Percentiles rank a stretch among this genome's conserved stretches.
phyloP scores from a whole-genome alignment of 2,329 filamentous ascomycete species.

The Sporothrix inflata region DNA sequence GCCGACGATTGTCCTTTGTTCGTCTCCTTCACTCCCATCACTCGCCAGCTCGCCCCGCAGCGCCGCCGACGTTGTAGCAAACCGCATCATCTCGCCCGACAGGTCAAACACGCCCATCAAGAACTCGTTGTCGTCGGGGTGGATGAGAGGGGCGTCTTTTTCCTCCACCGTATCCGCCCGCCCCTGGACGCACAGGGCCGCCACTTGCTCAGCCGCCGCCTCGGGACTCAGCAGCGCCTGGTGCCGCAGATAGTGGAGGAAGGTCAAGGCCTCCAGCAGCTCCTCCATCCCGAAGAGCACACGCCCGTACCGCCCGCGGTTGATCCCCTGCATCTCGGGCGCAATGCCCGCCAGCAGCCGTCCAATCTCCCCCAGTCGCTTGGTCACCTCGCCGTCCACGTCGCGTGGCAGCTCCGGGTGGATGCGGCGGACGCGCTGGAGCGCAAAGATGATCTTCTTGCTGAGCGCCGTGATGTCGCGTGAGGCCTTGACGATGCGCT shows the following conservation, averaged over 20 bases:
- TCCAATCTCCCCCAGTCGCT: constrained; percentile 71
- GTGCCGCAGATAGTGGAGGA: constrained; percentile 81
- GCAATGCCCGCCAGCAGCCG: constrained; percentile 69
- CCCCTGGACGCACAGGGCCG: constrained; percentile 40
- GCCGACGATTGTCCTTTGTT: constrained; percentile 64
- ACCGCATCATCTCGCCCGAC: constrained; percentile 95
- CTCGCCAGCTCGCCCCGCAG: constrained; percentile 63
- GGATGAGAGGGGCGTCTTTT: constrained; percentile 46
- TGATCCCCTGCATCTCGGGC: constrained; percentile 75
- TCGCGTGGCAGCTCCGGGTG: constrained; percentile 66
- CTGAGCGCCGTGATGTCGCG: constrained; percentile 90
- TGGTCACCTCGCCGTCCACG: constrained; percentile 70
- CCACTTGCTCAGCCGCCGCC: constrained; percentile 58
- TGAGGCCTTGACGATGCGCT: constrained; percentile 86
- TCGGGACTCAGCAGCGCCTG: constrained; percentile 73
- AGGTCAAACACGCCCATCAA: constrained; percentile 90
- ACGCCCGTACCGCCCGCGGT: constrained; percentile 78
- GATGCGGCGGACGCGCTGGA: constrained; percentile 73
- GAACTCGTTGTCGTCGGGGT: constrained; percentile 81
- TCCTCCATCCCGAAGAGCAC: constrained; percentile 89
- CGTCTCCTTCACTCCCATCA: constrained; percentile 35
- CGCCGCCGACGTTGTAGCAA: constrained; percentile 86
- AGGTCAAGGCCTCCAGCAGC: constrained; percentile 88
- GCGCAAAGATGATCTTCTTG: constrained; percentile 93
- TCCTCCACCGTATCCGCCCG: constrained; percentile 29